Conservation (phyloP, 2,329 filamentous ascomycete species). For the Aspergillus texensis region DNA sequence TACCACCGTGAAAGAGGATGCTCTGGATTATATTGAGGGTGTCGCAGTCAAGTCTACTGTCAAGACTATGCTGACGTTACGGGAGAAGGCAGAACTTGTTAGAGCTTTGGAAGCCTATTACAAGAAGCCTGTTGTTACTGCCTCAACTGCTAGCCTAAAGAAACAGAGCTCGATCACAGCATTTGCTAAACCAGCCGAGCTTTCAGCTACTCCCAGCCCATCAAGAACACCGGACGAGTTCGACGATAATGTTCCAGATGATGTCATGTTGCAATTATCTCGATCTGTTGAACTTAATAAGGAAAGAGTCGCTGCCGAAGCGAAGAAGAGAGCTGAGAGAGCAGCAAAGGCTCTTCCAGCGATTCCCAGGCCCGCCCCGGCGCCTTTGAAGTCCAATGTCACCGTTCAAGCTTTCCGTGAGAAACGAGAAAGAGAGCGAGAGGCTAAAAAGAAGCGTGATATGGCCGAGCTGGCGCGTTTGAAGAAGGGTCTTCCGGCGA, state of each 20-base stretch:
- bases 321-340: constrained; percentile 31
- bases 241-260: constrained; percentile 45
- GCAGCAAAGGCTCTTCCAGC: constrained; percentile 28
- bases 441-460: constrained; percentile 73
- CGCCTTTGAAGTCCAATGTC: constrained; percentile 33
- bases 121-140: constrained; percentile 48
- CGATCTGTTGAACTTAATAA: constrained; percentile 48
- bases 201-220: constrained; percentile 38
- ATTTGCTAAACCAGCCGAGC: constrained; percentile 40
- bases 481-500: constrained; percentile 56
- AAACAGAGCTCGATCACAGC: constrained; percentile 48
- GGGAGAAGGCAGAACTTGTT: constrained; percentile 82
- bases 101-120: constrained; percentile 60
- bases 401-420: constrained; percentile 66
- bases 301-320: constrained; percentile 34
- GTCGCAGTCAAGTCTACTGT: constrained; percentile 58
- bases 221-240: constrained; percentile 41
- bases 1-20: constrained; percentile 65
- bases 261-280: constrained; percentile 44
- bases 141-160: constrained; percentile 44
- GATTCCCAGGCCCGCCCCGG: constrained; percentile 29
- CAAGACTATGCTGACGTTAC: constrained; percentile 76
- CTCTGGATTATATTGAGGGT: constrained; percentile 62
- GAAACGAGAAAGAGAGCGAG: constrained; percentile 72
- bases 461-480: constrained; percentile 71